A percentile compares a stretch with the other conserved stretches of the same genome.
Evolutionary conservation across 768 basidiomycete species (phyloP).

Genomic region (Xerocomellus amylosporus): DNA sequence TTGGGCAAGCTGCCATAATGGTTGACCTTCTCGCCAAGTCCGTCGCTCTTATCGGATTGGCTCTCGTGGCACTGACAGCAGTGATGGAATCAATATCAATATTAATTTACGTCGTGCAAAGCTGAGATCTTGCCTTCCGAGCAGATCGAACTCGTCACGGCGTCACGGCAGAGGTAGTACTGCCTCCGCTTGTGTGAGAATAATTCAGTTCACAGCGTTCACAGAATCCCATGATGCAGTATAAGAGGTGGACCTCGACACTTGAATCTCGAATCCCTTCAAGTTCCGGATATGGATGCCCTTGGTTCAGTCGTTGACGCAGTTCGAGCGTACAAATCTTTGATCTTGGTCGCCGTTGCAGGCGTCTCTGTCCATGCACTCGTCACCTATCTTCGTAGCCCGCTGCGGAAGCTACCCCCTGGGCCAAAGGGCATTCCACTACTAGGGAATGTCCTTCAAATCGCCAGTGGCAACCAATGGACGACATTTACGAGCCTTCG

Average conservation of each 20-base stretch:
- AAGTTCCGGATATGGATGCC: neutral
- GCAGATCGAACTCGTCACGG: no score
- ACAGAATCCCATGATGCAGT: neutral
- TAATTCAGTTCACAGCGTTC: no score
- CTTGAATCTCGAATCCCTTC: no score
- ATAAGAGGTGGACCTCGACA: neutral
- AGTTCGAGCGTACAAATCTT: neutral
- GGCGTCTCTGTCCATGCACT: neutral
- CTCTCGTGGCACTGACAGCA: no score
- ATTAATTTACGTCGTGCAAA: no score
- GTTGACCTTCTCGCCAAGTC: no score
- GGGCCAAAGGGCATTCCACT: slow-evolving; percentile 6
- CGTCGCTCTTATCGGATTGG: no score
- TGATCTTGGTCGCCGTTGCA: neutral
- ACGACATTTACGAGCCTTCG: neutral
- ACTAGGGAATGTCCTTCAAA: neutral
- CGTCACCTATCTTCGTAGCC: slow-evolving; percentile 2
- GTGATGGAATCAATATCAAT: no score
- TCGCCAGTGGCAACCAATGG: slow-evolving; percentile 1
- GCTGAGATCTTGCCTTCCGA: no score
- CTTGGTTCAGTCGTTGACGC: neutral
- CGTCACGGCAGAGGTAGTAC: no score
- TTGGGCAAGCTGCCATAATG: no score
- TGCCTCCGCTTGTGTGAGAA: no score
- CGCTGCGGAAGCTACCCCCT: slow-evolving; percentile 3